Base-by-base conservation (phyloP, 495 filamentous ascomycete species). In the Penicillium samsonianum region DNA sequence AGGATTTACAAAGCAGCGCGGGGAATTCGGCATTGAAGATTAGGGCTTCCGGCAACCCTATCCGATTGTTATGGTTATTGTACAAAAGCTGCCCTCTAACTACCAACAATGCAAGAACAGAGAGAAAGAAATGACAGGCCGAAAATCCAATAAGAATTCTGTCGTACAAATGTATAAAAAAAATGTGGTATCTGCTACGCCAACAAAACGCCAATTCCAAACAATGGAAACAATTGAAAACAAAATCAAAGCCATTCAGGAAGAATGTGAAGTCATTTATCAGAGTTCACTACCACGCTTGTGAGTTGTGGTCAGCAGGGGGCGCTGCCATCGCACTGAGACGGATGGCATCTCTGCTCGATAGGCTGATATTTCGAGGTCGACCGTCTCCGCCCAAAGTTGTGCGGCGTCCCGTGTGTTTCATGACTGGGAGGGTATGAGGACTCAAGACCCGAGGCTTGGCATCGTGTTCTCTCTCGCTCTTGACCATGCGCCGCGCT, bases 401-500 rank as follows among this genome's bases (percentile, higher is more conserved):
- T 1, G 75, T 80, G 17, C 81, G 79, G 50, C 81, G 70, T 28
- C 71, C 74, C 3, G 74, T 77, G 41, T 77, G 73, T 65, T 89
- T 89, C 67, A 84, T 80, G n/a, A 90, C 77, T 2, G 85, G 82
- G n/a, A 83, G 72, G 20, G 82, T 80, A 14, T 86, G 76, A 45
- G 87, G 87, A 51, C 85, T 86, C 47, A 91, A 70, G 16, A 90
- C 85, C 46, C 79, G 81, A 28, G 71, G 75, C 49, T 80, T 83
- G 64, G 65, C 73, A 54, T 80, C 79, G 8, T 58, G 31, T 35
- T 86, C 86, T 54, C 84, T 83, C 23, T 88, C 85, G 53, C 78
- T 81, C 71, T 82, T 87, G 22, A 86, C 85, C 85, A 90, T 89
- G 14, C 87, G 75, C 30, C 87, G 77, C 8, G 87, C 87, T 56